Base-by-base conservation (phyloP, 176 grass and related monocot genomes). In the Guadua angustifolia region DNA sequence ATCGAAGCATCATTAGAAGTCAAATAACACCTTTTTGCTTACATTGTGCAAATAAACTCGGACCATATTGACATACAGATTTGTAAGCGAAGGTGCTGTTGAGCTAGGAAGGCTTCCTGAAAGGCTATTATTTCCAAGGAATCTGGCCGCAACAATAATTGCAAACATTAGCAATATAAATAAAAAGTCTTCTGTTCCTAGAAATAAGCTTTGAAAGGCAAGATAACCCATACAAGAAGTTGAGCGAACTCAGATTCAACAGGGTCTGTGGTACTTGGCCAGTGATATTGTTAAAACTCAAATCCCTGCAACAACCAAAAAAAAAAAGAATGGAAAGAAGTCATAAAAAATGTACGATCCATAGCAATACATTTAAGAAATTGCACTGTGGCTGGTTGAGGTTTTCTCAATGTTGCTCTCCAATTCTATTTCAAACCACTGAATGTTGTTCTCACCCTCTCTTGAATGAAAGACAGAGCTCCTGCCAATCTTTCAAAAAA, bases 71-170 rank as follows among this genome's bases (percentile, higher is more conserved):
- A 79, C 87, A 35, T 95, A 98, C 95, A 95, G 77, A 55, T 82
- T 88, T 18, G 69, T 50, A 36, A 93, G 87, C 50, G 69, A 80
- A 59, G 57, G 12, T 68, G 77, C 85, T 84, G 83, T 89, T 51
- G 88, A 68, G 76, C 49, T 79, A 50, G 95, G 93, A 61, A 98
- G 90, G 65, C 68, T 95, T 38, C 95, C 89, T 80, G 80, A 88
- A 82, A 98, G 79, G 51, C 80, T 95, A 80, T 98, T 98, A 45
- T 95, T 95, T 43, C 94, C 94, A 6, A 97, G 90, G 94, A 97
- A 97, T 87, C 92, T 97, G 90, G 13, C 19, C 45, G 44, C 6
- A 19, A 58, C 0, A 26, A 66, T 55, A 66, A 0, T 19, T 26
- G 14, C 14, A 26, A 66, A 52, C 45, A 64, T 89, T 77, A 86